phyloP scores from a whole-genome alignment of 2,329 filamentous ascomycete genomes.

The Beauveria sp. region DNA sequence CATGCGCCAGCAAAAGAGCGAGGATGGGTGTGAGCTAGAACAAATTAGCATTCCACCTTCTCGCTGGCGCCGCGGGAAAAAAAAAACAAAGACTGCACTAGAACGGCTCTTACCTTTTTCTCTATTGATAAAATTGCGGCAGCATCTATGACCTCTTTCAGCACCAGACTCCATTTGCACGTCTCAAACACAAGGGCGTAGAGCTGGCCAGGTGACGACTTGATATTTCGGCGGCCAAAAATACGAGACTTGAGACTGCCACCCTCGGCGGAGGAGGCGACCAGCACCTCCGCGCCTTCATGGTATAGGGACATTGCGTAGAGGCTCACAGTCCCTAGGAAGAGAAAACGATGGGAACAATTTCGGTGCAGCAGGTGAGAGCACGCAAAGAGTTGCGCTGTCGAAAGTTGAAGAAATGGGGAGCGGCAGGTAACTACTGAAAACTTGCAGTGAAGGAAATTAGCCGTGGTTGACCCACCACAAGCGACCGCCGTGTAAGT shows the following conservation, averaged over 20 bases:
- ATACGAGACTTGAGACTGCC: slow-evolving; percentile 83
- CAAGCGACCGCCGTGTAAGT: slow-evolving; percentile 18
- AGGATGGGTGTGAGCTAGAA: slow-evolving; percentile 70
- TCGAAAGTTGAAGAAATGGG: neutral
- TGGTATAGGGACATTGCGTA: slow-evolving; percentile 82
- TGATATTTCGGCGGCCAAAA: slow-evolving; percentile 65
- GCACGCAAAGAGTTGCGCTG: neutral
- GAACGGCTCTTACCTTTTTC: slow-evolving; percentile 58
- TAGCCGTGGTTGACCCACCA: slow-evolving; percentile 12
- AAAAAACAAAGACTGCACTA: neutral
- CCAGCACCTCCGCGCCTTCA: slow-evolving; percentile 72
- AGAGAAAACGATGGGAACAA: neutral
- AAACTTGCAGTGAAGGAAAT: slow-evolving; percentile 1
- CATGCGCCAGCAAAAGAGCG: slow-evolving; percentile 76
- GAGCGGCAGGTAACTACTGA: neutral
- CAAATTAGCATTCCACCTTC: neutral
- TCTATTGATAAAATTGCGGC: slow-evolving; percentile 71
- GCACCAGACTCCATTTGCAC: slow-evolving; percentile 79
- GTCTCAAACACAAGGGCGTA: slow-evolving; percentile 83
- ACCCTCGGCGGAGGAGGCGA: slow-evolving; percentile 43
- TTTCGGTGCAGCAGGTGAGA: neutral
- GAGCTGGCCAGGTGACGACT: slow-evolving; percentile 71
- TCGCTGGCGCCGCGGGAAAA: neutral
- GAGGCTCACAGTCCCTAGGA: neutral
- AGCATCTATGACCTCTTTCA: slow-evolving; percentile 85